Percentiles rank a stretch among this genome's conserved stretches.
These are phyloP conservation scores for Diversispora eburnea DNA, from an alignment of 192 early-diverging fungal genomes.

Conservation along the genomic window DNA sequence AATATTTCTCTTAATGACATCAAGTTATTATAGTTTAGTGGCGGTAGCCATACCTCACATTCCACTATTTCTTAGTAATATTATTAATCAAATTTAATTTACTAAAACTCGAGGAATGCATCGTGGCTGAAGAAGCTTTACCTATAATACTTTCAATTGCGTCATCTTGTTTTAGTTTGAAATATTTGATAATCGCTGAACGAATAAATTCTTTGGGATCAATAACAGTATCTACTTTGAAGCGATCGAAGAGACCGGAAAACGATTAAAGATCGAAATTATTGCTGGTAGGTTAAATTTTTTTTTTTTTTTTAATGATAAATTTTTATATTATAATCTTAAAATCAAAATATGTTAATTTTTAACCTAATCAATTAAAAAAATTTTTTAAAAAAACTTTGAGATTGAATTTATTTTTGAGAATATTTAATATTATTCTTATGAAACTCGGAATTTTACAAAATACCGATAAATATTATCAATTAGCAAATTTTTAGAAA, in stretches of 20 bases:
- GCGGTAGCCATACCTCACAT: conserved; percentile 14
- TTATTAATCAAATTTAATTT: conserved; percentile 18
- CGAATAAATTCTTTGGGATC: not conserved
- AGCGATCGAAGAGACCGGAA: conserved; percentile 13
- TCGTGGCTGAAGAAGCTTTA: conserved; percentile 18
- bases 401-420: no score
- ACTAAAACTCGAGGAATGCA: not conserved
- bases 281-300: conserved; percentile 1
- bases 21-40: conserved; percentile 22
- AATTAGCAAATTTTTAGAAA: no score
- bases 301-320: no score
- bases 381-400: no score
- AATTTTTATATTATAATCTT: no score
- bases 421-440: no score
- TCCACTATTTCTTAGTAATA: not conserved
- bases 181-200: conserved; percentile 1
- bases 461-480: no score
- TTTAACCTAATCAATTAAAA: no score
- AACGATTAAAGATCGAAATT: not conserved
- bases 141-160: not conserved
- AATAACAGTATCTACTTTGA: not conserved
- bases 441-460: no score
- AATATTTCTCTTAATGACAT: conserved; percentile 6
- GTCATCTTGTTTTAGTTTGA: conserved; percentile 9
- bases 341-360: no score